Evolutionary conservation across 2,329 filamentous ascomycete genomes (phyloP).

Genomic region (Blumeria hordei): DNA sequence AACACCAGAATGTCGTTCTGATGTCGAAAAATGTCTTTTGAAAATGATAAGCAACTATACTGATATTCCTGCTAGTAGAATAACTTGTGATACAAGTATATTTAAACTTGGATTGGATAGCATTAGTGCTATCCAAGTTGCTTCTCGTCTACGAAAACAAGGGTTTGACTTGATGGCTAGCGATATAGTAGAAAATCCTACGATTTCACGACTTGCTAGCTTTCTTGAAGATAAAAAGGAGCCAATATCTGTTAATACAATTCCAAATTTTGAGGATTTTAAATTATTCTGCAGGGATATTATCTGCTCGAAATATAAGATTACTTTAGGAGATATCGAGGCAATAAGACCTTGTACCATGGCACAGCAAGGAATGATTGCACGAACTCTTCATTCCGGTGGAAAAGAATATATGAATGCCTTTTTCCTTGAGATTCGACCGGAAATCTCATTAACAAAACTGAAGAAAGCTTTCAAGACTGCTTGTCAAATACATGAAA

Average conservation of each 20-base stretch:
- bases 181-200: slow-evolving; percentile 47
- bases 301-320: slow-evolving; percentile 8
- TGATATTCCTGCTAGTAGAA: slow-evolving; percentile 21
- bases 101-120: slow-evolving; percentile 81
- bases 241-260: no score
- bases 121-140: slow-evolving; percentile 64
- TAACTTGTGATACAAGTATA: slow-evolving; percentile 43
- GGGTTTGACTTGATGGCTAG: slow-evolving; percentile 36
- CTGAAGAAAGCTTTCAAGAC: slow-evolving; percentile 34
- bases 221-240: slow-evolving; percentile 5
- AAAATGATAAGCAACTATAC: slow-evolving; percentile 27
- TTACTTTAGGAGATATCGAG: slow-evolving; percentile 20
- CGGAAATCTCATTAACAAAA: slow-evolving; percentile 15
- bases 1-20: slow-evolving; percentile 5
- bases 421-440: slow-evolving; percentile 27
- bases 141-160: slow-evolving; percentile 35
- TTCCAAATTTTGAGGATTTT: no score
- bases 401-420: slow-evolving; percentile 57
- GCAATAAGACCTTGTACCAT: slow-evolving; percentile 53
- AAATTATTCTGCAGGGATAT: slow-evolving; percentile 11
- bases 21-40: slow-evolving; percentile 19
- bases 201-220: slow-evolving; percentile 15
- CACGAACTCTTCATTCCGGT: slow-evolving; percentile 42
- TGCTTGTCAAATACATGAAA: slow-evolving; percentile 32
- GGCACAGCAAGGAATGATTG: slow-evolving; percentile 57